Evolutionary conservation across 2,329 filamentous ascomycete species (phyloP).

Genomic region (Domatiomyces catenatus): DNA sequence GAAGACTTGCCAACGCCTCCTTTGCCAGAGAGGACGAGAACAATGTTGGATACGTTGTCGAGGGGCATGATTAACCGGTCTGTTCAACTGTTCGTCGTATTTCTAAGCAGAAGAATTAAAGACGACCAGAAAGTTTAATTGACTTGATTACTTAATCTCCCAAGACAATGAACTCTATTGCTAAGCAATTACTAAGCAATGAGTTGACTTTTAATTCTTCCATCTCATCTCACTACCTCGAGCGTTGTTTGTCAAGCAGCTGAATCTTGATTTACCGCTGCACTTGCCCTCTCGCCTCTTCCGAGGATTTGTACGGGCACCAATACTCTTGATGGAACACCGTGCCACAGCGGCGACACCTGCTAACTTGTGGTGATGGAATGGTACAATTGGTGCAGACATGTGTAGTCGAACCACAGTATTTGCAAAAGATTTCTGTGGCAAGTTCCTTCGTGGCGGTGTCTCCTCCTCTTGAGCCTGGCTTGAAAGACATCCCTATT

Average conservation of each 20-base stretch:
- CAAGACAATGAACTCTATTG: too few relatives aligned
- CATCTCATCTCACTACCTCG: too few relatives aligned
- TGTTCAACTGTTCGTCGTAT: neutral
- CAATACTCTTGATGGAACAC: neutral
- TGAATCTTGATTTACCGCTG: too few relatives aligned
- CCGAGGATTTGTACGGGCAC: neutral
- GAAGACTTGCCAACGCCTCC: conserved; percentile 96
- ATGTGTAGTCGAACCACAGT: neutral
- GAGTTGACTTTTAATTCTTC: too few relatives aligned
- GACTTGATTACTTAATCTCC: too few relatives aligned
- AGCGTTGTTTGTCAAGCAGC: neutral
- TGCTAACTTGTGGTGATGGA: neutral
- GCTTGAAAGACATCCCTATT: neutral
- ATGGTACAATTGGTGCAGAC: neutral
- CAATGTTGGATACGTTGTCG: conserved; percentile 12
- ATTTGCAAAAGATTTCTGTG: neutral
- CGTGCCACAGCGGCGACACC: neutral
- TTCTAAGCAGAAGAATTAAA: neutral
- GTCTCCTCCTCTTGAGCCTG: neutral
- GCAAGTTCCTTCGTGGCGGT: neutral
- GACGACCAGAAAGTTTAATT: too few relatives aligned
- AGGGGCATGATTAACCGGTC: conserved; percentile 12
- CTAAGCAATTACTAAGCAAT: too few relatives aligned
- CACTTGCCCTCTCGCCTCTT: neutral
- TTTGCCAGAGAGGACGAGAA: conserved; percentile 74